phyloP scores from a whole-genome alignment of 106 monocot species.

The Ottelia alismoides region DNA sequence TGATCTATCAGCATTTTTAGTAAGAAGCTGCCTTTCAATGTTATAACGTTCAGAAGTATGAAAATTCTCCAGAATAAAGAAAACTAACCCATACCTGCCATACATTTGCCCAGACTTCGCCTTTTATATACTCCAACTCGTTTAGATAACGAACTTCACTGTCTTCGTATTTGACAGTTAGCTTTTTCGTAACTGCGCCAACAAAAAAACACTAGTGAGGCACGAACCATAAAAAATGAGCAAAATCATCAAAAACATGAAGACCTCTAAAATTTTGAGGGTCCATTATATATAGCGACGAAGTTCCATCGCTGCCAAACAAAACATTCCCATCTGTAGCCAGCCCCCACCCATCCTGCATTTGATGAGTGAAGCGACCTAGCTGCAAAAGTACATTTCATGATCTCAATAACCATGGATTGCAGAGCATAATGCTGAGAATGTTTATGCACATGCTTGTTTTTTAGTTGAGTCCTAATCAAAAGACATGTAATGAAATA shows the following conservation, averaged over 20 bases:
- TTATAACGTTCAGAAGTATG: no score
- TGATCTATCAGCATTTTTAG: no score
- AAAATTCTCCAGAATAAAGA: no score
- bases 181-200: conserved; percentile 48
- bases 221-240: neutral
- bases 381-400: conserved; percentile 44
- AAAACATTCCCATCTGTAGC: conserved; percentile 86
- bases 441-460: no score
- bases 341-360: conserved; percentile 96
- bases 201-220: neutral
- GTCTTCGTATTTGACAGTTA: conserved; percentile 51
- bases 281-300: conserved; percentile 74
- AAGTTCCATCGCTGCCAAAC: conserved; percentile 96
- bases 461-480: no score
- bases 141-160: conserved; percentile 60
- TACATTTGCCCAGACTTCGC: conserved; percentile 95
- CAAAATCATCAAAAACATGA: neutral
- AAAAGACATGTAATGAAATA: no score
- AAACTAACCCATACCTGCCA: conserved; percentile 61
- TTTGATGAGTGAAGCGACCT: conserved; percentile 59
- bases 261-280: conserved; percentile 65
- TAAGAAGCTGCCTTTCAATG: no score
- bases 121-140: conserved; percentile 89
- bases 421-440: no score
- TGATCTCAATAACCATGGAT: no score